Evolutionary conservation across 2,329 filamentous ascomycete genomes (phyloP).

Genomic region (Fusarium aywerte): DNA sequence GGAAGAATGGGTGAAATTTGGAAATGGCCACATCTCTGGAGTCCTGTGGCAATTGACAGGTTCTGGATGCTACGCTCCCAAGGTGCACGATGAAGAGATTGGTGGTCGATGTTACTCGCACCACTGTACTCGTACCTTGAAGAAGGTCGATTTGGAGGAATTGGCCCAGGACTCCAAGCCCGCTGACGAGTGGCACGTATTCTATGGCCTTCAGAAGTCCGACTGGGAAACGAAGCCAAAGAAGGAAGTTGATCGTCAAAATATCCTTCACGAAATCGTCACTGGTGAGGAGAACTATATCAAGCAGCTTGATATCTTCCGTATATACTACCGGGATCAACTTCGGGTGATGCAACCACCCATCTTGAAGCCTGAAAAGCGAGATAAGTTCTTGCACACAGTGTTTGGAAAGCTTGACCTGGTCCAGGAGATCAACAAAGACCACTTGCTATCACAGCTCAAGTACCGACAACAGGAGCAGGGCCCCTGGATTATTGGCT

Average conservation of each 20-base stretch:
- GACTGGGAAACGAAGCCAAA: slow-evolving; percentile 76
- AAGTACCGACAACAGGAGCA: slow-evolving; percentile 98
- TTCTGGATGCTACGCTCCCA: slow-evolving; percentile 88
- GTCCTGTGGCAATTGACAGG: slow-evolving; percentile 95
- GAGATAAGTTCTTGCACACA: slow-evolving; percentile 81
- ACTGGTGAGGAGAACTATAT: slow-evolving; percentile 93
- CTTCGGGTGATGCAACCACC: slow-evolving; percentile 78
- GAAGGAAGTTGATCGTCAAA: slow-evolving; percentile 93
- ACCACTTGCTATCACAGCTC: slow-evolving; percentile 89
- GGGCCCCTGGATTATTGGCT: slow-evolving; percentile 91
- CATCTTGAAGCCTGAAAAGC: slow-evolving; percentile 81
- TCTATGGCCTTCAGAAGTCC: slow-evolving; percentile 85
- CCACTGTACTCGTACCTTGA: slow-evolving; percentile 92
- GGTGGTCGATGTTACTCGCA: slow-evolving; percentile 89
- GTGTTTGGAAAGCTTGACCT: slow-evolving; percentile 93
- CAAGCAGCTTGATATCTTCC: slow-evolving; percentile 86
- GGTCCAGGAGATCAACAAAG: slow-evolving; percentile 91
- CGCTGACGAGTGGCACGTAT: slow-evolving; percentile 85
- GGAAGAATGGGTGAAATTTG: slow-evolving; percentile 98
- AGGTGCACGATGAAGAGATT: slow-evolving; percentile 77
- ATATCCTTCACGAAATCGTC: slow-evolving; percentile 94
- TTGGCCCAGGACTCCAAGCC: slow-evolving; percentile 76
- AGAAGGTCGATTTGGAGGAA: slow-evolving; percentile 89
- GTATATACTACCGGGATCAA: slow-evolving; percentile 85
- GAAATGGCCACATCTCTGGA: slow-evolving; percentile 81